These are phyloP conservation scores for Penicillium sumatraense DNA, from an alignment of 2,329 filamentous ascomycete genomes.

Conservation along the genomic window DNA sequence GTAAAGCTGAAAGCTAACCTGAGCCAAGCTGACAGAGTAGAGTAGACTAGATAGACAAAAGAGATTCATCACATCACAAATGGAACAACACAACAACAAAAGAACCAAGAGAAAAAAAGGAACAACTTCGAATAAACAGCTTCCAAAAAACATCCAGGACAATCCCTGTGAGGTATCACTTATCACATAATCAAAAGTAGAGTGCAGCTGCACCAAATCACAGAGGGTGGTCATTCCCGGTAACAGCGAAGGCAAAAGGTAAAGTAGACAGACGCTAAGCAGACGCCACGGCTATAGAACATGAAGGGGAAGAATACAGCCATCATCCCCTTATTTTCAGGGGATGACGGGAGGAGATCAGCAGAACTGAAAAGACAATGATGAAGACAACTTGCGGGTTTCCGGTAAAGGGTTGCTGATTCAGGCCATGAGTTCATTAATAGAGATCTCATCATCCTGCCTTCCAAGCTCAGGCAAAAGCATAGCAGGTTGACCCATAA, in stretches of 20 bases:
- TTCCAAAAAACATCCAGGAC: not conserved
- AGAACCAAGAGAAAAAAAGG: not conserved
- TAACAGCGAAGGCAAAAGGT: too few relatives aligned
- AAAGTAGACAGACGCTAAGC: too few relatives aligned
- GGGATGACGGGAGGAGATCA: not conserved
- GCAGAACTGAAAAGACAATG: conserved; percentile 7
- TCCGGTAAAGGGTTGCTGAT: too few relatives aligned
- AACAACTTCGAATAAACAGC: not conserved
- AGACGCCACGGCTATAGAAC: conserved; percentile 3
- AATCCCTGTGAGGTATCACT: not conserved
- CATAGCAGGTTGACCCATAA: conserved; percentile 42
- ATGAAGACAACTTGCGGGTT: conserved; percentile 7
- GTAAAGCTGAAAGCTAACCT: not conserved
- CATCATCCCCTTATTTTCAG: not conserved
- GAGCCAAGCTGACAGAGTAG: not conserved
- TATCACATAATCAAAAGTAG: not conserved
- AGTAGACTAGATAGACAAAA: not conserved
- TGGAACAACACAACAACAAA: too few relatives aligned
- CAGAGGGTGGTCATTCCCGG: too few relatives aligned
- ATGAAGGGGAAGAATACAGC: conserved; percentile 12
- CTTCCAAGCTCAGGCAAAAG: conserved; percentile 35
- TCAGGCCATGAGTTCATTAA: conserved; percentile 41
- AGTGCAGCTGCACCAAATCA: not conserved
- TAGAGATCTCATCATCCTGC: conserved; percentile 37
- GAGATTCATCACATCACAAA: too few relatives aligned